These are phyloP conservation scores for Truncatella angustata DNA, from an alignment of 2,329 filamentous ascomycete species.

Conservation along the genomic window DNA sequence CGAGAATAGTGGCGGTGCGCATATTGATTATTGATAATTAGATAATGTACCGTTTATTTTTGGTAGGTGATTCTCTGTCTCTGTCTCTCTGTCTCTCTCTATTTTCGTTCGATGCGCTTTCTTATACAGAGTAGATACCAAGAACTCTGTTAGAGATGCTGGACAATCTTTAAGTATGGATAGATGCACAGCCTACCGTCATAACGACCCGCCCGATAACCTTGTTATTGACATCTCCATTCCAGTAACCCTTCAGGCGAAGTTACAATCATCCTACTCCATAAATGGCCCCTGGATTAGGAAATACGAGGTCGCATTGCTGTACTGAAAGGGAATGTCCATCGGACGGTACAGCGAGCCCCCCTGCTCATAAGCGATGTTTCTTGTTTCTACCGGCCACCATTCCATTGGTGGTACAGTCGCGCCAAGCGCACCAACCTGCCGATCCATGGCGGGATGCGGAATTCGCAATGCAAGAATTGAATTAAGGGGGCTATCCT, in stretches of 20 bases:
- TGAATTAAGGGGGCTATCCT: slow-evolving; percentile 5
- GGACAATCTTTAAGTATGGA: not conserved
- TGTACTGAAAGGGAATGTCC: slow-evolving; percentile 1
- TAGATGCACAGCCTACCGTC: not conserved
- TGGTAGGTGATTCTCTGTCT: no score
- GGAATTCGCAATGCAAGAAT: not conserved
- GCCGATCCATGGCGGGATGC: slow-evolving; percentile 5
- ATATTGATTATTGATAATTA: slow-evolving; percentile 20
- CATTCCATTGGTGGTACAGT: not conserved
- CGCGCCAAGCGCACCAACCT: slow-evolving; percentile 2
- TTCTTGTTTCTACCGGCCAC: not conserved
- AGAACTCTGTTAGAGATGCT: not conserved
- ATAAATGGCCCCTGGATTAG: slow-evolving; percentile 2
- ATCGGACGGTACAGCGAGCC: not conserved
- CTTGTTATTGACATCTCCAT: slow-evolving; percentile 6
- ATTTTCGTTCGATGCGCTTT: not conserved
- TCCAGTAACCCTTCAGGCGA: not conserved
- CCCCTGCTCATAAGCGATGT: not conserved
- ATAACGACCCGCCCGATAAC: slow-evolving; percentile 3
- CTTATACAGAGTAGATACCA: not conserved
- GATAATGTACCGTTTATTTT: no score
- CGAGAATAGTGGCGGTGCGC: slow-evolving; percentile 23
- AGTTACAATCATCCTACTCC: not conserved
- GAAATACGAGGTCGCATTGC: slow-evolving; percentile 8
- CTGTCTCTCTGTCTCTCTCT: no score